Evolutionary conservation across 768 basidiomycete genomes (phyloP), one percentile per base, ranked within the genome.

Genomic region (Leccinum ochraceum): DNA sequence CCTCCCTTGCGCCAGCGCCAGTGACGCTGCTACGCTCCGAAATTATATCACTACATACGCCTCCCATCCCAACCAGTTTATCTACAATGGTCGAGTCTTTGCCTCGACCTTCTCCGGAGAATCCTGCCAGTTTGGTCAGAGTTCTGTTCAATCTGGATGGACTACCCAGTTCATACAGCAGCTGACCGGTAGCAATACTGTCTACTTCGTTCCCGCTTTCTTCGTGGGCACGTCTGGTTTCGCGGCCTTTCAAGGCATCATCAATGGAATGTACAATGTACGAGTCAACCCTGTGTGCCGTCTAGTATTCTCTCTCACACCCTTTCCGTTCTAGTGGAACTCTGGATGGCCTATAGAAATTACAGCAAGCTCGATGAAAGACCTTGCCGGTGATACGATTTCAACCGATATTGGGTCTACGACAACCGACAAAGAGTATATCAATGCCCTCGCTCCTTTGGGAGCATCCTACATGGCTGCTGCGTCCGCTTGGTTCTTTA

Each of bases 401-500:
- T 32, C 69, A 52, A 6, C 22, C 46, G 77, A 78, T 61, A 74
- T 84, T 57, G 84, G 83, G 13, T 71, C 78, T 8, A 82, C 78
- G 4, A 78, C 80, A 44, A 76, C 79, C 26, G 92, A 93, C 61
- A 69, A 73, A 2, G 67, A 80, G 26, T 87, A 90, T 68, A 74
- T 89, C 54, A 66, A 75, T 20, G 77, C 73, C 3, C 75, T 86
- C 58, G 55, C 66, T 11, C 63, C 72, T 10, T 67, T 67, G 69
- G 66, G 72, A 1, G 68, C 49, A 59, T 64, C 74, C 5, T 83
- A 83, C 65, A 79, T 83, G 72, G 79, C 78, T 6, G 76, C 87
- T 14, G 84, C 86, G 30, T 85, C 88, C 11, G 87, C 90, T 14
- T 86, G 87, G 83, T 92, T 92, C 77, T 92, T 89, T 71, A 89